Evolutionary conservation across 2,329 filamentous ascomycete species (phyloP).

Genomic region (Scedosporium apiospermum): DNA sequence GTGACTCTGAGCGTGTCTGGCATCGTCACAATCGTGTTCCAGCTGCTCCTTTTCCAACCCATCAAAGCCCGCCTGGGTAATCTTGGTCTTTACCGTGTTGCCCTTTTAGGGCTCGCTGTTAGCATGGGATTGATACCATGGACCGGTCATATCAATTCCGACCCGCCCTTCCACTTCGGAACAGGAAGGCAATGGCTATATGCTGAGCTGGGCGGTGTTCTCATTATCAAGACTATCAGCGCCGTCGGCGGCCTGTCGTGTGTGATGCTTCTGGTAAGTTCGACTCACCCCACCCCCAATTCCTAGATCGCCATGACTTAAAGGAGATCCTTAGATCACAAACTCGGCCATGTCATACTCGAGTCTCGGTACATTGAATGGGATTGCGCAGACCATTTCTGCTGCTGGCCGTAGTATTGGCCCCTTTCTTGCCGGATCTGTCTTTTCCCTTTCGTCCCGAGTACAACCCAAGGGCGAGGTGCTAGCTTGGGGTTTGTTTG

Average conservation of each 20-base stretch:
- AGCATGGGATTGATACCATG: slow-evolving; percentile 85
- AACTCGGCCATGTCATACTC: slow-evolving; percentile 83
- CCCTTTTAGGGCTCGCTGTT: slow-evolving; percentile 69
- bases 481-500: slow-evolving; percentile 80
- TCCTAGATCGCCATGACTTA: slow-evolving; percentile 1
- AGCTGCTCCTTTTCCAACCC: slow-evolving; percentile 73
- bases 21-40: slow-evolving; percentile 78
- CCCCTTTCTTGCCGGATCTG: slow-evolving; percentile 75
- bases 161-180: slow-evolving; percentile 45
- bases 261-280: slow-evolving; percentile 70
- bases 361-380: slow-evolving; percentile 83
- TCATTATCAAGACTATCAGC: slow-evolving; percentile 84
- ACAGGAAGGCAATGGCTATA: slow-evolving; percentile 64
- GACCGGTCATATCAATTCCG: slow-evolving; percentile 64
- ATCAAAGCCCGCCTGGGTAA: slow-evolving; percentile 76
- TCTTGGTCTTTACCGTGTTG: slow-evolving; percentile 69
- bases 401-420: slow-evolving; percentile 83
- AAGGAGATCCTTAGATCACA: slow-evolving; percentile 55
- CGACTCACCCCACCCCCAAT: background rate
- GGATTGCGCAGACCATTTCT: slow-evolving; percentile 85
- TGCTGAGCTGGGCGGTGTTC: slow-evolving; percentile 65
- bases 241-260: slow-evolving; percentile 84
- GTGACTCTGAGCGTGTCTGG: slow-evolving; percentile 78
- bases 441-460: slow-evolving; percentile 71
- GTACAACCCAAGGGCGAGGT: slow-evolving; percentile 74